Evolutionary conservation across 176 grass and related monocot species (phyloP).

Genomic region (Secale cereale): DNA sequence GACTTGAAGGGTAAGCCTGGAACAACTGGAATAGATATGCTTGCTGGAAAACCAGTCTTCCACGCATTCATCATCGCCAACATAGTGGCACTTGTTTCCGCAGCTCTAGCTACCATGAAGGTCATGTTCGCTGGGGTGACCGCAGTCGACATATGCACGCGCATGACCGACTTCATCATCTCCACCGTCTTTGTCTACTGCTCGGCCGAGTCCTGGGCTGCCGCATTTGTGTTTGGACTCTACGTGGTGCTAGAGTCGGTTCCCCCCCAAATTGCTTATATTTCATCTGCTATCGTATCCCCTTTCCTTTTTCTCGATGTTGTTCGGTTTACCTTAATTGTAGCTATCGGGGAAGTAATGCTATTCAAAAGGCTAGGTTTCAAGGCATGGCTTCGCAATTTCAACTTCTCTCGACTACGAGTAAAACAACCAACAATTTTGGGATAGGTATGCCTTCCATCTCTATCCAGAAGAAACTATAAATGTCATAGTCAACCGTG

Average conservation of each 20-base stretch:
- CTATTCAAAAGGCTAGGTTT: not conserved
- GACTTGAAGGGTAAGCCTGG: not conserved
- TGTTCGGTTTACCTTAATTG: not conserved
- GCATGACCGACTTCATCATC: conserved; percentile 22
- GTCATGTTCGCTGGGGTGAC: conserved; percentile 46
- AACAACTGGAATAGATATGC: conserved; percentile 12
- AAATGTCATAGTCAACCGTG: too few relatives aligned
- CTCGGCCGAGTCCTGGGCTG: not conserved
- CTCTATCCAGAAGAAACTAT: not conserved
- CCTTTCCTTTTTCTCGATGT: not conserved
- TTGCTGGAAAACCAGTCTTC: conserved; percentile 27
- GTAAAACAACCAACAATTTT: not conserved
- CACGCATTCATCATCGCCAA: conserved; percentile 41
- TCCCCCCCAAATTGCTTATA: not conserved
- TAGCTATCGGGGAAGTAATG: not conserved
- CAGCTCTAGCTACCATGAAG: conserved; percentile 4
- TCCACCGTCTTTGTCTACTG: not conserved
- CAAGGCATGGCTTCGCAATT: not conserved
- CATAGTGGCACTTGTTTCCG: conserved; percentile 41
- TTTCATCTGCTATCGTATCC: not conserved
- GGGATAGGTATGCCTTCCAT: not conserved
- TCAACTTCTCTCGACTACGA: not conserved
- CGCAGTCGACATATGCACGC: conserved; percentile 28
- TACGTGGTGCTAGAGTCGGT: not conserved
- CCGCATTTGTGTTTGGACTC: not conserved